These are phyloP conservation scores for Ramalina intermedia DNA, from an alignment of 495 filamentous ascomycete genomes.

Conservation along the genomic window DNA sequence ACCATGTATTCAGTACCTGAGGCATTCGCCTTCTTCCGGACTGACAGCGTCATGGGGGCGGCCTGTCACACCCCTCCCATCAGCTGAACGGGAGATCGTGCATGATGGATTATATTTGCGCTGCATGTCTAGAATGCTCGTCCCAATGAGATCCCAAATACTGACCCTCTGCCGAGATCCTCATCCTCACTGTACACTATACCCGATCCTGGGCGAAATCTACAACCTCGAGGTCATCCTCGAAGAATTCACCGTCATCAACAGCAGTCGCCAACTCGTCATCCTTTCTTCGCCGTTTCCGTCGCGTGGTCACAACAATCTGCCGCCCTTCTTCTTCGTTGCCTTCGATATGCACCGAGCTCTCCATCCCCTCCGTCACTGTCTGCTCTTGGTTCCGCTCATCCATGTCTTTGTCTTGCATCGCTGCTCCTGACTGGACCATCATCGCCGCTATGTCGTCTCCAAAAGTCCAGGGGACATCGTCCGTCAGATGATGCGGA, in stretches of 20 bases:
- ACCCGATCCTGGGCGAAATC: constrained; percentile 82
- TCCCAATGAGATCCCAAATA: too few species aligned
- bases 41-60: too few species aligned
- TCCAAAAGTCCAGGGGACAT: constrained; percentile 56
- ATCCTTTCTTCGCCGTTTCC: constrained; percentile 40
- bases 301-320: constrained; percentile 64
- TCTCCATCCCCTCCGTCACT: constrained; percentile 32
- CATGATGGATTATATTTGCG: too few species aligned
- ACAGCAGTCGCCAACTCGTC: constrained; percentile 20
- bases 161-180: background rate
- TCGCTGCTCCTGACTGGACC: constrained; percentile 39
- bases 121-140: too few species aligned
- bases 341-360: constrained; percentile 31
- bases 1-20: too few species aligned
- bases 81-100: too few species aligned
- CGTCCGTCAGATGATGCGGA: constrained; percentile 8
- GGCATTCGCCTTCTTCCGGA: too few species aligned
- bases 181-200: constrained; percentile 23
- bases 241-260: constrained; percentile 76
- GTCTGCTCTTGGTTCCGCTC: constrained; percentile 28
- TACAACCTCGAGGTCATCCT: constrained; percentile 84
- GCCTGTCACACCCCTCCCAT: too few species aligned
- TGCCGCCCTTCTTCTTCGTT: constrained; percentile 60
- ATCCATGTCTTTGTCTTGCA: constrained; percentile 35
- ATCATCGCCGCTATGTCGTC: constrained; percentile 43